Base-by-base conservation (phyloP, 2,329 filamentous ascomycete genomes). In the Talaromyces amestolkiae region DNA sequence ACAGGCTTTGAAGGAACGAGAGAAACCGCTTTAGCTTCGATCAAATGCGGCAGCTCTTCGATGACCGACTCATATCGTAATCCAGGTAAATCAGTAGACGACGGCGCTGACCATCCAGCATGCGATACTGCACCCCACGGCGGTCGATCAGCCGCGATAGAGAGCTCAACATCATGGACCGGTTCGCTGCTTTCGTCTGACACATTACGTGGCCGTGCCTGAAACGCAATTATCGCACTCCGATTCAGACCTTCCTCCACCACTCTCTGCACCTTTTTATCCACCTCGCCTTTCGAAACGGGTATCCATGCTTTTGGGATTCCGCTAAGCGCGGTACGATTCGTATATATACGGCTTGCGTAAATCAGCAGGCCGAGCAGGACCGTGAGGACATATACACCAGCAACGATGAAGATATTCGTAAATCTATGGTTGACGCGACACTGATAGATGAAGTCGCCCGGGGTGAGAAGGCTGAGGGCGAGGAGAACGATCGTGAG, bases 21-120 rank as follows among this genome's bases (percentile, higher is more conserved):
- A 0, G 91, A 93, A n/a, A 97, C 87, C 0, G 93, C 94, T 76
- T 94, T 94, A 10, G 92, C 94, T 80, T 98, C 94, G 68, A 98
- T 91, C 33, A 98, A 84, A 73, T 96, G 90, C 1, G 93, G 92
- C 27, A 99, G 83, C 77, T 98, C 94, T 43, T 86, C 84, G 19
- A 97, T 83, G 27, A 99, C 92, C 1, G 88, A 87, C 70, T 84
- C 85, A 77, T 96, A 98, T 69, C 96, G 88, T n/a, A 98, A 79
- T 72, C 92, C 87, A 4, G 92, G 88, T 19, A 95, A 80, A 73
- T 95, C 91, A 9, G 85, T 81, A 0, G 87, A 90, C 35, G 86
- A 85, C 6, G 94, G 94, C 2, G 92, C 91, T 2, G 90, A 90
- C 94, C 95, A 98, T 61, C 94, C 95, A 17, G 88, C 83, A 75